phyloP scores from a whole-genome alignment of 2,329 filamentous ascomycete species.

The Fusarium sp. region DNA sequence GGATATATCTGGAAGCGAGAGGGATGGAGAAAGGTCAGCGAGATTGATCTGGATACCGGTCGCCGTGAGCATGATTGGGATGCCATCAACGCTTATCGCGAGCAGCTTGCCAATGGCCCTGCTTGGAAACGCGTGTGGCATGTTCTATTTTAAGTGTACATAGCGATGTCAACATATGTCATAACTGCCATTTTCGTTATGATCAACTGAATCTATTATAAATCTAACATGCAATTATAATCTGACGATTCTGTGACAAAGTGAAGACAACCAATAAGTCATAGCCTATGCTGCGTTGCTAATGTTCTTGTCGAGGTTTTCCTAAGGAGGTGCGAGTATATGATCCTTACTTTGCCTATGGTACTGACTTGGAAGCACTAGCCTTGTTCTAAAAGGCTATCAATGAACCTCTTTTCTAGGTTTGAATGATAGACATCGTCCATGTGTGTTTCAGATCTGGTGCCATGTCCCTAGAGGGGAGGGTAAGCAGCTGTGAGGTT shows the following conservation, averaged over 20 bases:
- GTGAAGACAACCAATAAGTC: rapidly evolving
- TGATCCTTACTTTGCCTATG: background rate
- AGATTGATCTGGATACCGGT: conserved; percentile 75
- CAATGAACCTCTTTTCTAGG: background rate
- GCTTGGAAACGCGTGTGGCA: conserved; percentile 53
- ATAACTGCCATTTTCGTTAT: too few relatives aligned
- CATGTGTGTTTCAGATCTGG: too few relatives aligned
- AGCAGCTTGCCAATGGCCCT: conserved; percentile 55
- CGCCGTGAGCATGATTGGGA: conserved; percentile 72
- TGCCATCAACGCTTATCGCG: conserved; percentile 59
- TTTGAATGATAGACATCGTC: rapidly evolving
- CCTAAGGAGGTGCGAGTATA: too few relatives aligned
- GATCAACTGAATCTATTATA: background rate
- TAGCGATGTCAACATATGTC: background rate
- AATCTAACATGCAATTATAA: background rate
- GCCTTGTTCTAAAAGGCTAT: too few relatives aligned
- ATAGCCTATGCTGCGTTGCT: too few relatives aligned
- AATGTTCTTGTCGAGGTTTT: background rate
- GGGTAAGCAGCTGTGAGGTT: background rate
- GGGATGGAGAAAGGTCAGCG: conserved; percentile 62
- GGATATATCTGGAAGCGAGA: conserved; percentile 73
- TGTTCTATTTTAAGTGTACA: conserved; percentile 41
- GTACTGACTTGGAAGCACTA: background rate
- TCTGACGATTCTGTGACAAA: rapidly evolving
- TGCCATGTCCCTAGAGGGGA: background rate